These are phyloP conservation scores for Fallopia convolvulus DNA, from an alignment of 148 eudicot genomes.

Conservation along the genomic window DNA sequence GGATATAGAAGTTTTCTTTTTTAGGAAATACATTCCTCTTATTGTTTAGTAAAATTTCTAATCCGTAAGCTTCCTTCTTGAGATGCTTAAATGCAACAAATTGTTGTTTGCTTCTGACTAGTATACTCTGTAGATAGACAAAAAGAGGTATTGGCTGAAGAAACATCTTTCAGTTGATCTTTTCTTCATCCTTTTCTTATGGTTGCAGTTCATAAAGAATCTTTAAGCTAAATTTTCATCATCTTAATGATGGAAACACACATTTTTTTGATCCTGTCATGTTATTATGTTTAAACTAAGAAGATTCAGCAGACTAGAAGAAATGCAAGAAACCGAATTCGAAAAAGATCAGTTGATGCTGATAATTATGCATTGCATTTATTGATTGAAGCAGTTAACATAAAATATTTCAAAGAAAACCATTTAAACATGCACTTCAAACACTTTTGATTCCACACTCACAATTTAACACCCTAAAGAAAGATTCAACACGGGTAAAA, in stretches of 20 bases:
- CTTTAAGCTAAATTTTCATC: too few relatives aligned
- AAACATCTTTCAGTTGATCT: background rate
- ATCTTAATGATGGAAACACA: too few relatives aligned
- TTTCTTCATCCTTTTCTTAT: too few relatives aligned
- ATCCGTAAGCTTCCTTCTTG: background rate
- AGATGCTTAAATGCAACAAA: background rate
- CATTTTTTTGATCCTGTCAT: background rate
- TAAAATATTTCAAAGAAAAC: background rate
- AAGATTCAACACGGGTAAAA: background rate
- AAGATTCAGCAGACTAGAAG: background rate
- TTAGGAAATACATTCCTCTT: background rate
- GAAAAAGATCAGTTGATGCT: background rate
- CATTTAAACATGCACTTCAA: background rate
- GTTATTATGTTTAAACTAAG: background rate
- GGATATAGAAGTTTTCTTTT: background rate
- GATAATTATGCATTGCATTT: background rate
- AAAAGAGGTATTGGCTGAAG: background rate
- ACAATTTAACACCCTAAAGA: background rate
- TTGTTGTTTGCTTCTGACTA: background rate
- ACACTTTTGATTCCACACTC: background rate
- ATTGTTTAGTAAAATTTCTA: background rate
- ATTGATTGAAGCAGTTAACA: background rate
- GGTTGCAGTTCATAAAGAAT: too few relatives aligned
- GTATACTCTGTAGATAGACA: background rate
- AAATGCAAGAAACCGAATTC: background rate